Percentiles rank a stretch among this genome's conserved stretches.
phyloP scores from a whole-genome alignment of 768 basidiomycete species.

The Trametes meyenii region DNA sequence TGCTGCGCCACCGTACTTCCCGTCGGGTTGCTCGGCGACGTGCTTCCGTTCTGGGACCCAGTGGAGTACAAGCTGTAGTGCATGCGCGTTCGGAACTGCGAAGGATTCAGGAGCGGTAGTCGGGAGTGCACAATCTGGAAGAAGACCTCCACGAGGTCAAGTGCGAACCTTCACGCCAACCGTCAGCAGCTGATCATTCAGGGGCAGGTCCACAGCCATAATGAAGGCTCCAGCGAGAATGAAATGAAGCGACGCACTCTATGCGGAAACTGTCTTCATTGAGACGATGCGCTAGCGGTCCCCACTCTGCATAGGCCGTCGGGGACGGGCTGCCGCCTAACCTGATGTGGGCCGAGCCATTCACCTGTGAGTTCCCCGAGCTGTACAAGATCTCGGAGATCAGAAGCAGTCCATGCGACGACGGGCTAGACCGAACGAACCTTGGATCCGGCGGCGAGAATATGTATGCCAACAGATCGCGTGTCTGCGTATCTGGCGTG shows the following conservation, averaged over 20 bases:
- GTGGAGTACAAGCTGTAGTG: constrained; percentile 37
- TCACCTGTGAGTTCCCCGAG: constrained; percentile 7
- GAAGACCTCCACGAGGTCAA: constrained; percentile 93
- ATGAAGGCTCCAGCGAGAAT: neutral
- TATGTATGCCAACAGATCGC: constrained; percentile 69
- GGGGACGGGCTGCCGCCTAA: constrained; percentile 33
- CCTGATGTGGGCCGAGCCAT: constrained; percentile 17
- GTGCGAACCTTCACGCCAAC: constrained; percentile 67
- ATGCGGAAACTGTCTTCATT: constrained; percentile 73
- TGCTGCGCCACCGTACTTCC: constrained; percentile 20
- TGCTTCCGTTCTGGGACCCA: constrained; percentile 20
- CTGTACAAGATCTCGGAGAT: constrained; percentile 13
- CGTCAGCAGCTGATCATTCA: constrained; percentile 16
- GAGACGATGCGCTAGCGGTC: constrained; percentile 70
- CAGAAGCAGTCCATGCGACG: constrained; percentile 7
- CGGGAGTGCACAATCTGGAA: constrained; percentile 92
- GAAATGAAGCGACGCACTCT: constrained; percentile 64
- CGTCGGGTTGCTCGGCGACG: constrained; percentile 27
- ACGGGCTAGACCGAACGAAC: constrained; percentile 28
- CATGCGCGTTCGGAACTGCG: constrained; percentile 76
- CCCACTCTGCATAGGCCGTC: constrained; percentile 65
- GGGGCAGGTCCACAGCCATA: constrained; percentile 14
- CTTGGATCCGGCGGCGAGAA: constrained; percentile 72
- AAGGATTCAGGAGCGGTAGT: constrained; percentile 83
- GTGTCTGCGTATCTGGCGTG: constrained; percentile 61